Conservation (phyloP, 176 grass and related monocot species). For the Cymbopogon citratus region DNA sequence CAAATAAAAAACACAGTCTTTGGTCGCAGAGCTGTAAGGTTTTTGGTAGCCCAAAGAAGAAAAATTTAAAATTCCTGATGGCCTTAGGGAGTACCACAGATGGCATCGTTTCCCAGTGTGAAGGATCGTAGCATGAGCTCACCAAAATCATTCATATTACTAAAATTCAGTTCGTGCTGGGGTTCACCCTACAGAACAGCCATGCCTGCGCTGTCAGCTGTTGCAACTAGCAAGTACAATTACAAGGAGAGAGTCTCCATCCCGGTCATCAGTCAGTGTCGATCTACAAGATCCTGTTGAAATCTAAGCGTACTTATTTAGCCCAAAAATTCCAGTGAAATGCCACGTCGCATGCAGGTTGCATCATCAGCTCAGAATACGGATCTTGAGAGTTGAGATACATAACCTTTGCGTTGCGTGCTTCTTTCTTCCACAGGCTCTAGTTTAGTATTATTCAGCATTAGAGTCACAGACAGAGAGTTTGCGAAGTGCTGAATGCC, state of each 20-base stretch:
- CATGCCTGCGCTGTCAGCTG: not conserved
- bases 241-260: not conserved
- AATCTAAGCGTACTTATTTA: not conserved
- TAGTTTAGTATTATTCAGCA: not conserved
- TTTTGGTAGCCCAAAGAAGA: conserved; percentile 2
- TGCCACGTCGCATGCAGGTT: not conserved
- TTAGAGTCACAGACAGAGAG: not conserved
- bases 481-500: not conserved
- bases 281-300: not conserved
- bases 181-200: not conserved
- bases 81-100: not conserved
- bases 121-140: not conserved
- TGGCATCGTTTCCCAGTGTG: not conserved
- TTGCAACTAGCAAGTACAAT: no score
- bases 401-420: conserved; percentile 24
- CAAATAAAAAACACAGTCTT: no score
- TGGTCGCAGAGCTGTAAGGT: not conserved
- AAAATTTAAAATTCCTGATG: not conserved
- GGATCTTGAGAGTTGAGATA: no score
- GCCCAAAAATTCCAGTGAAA: not conserved
- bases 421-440: not conserved
- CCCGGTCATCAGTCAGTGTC: not conserved
- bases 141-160: no score
- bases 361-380: not conserved
- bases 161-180: not conserved